Percentiles rank a stretch among this genome's conserved stretches.
Conservation (phyloP, 768 basidiomycete species). For the Rhizopogon roseolus region DNA sequence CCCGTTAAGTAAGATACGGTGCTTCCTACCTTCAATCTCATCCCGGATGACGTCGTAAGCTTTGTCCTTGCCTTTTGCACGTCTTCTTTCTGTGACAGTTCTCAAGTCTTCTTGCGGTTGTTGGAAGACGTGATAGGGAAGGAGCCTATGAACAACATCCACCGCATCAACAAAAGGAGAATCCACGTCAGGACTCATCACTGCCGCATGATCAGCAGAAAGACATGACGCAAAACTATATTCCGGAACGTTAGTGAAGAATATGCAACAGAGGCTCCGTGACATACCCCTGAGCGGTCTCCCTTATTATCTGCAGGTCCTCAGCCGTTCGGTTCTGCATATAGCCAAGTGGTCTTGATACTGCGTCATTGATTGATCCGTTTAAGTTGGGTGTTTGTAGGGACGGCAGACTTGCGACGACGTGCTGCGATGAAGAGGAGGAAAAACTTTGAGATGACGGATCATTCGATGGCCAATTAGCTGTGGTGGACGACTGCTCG, state of each 20-base stretch:
- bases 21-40: constrained; percentile 49
- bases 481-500: constrained; percentile 3
- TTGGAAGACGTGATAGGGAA: constrained; percentile 79
- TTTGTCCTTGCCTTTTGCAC: constrained; percentile 61
- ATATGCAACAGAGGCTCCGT: background rate
- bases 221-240: constrained; percentile 52
- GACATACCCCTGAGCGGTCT: constrained; percentile 48
- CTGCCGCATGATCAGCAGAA: constrained; percentile 56
- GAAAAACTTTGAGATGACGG: constrained; percentile 4
- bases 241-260: constrained; percentile 12
- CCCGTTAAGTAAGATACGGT: background rate
- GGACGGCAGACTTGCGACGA: constrained; percentile 23
- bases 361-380: constrained; percentile 19
- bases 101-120: constrained; percentile 66
- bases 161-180: constrained; percentile 57
- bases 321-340: constrained; percentile 41
- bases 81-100: constrained; percentile 13
- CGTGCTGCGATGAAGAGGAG: constrained; percentile 4
- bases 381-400: constrained; percentile 1
- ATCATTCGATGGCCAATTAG: constrained; percentile 2
- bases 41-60: constrained; percentile 41
- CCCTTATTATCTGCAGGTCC: constrained; percentile 43
- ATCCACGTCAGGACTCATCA: constrained; percentile 62
- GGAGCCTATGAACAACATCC: constrained; percentile 66
- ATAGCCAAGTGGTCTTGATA: constrained; percentile 11